Evolutionary conservation across 805 yeast genomes (phyloP), one percentile per base, ranked within the genome.

Genomic region (Schizosaccharomyces osmophilus): DNA sequence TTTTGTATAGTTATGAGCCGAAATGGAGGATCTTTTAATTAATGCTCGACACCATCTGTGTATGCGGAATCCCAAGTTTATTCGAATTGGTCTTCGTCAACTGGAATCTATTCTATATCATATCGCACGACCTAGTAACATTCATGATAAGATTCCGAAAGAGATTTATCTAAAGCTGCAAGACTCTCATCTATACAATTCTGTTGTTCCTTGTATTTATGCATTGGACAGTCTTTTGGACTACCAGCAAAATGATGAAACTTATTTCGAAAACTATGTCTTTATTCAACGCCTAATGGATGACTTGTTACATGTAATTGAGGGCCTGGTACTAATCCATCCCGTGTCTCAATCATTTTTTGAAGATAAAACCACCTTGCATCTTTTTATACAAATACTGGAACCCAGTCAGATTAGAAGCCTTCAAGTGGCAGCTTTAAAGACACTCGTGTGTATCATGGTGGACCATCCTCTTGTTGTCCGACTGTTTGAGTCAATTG

Each of bases 401-500:
- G 29, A 32, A 17, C 36, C 36, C 22, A 19, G 15, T 9, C 57
- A 51, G 57, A 22, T 29, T 24, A 17, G 15, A 24, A 51, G 8
- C 19, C 45, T 57, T 6, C 48, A 57, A 32, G 60, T 57, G 22
- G 63, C 68, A 3, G 69, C 74, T 19, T 73, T 80, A 17, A 75
- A 80, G 8, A 73, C 80, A 0, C 65, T 79, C 24, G 78, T 79
- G 13, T 79, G 79, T 63, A 70, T 77, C 26, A 65, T 80, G 45
- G 75, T 79, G 29, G 73, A 78, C 63, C 73, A 75, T 62, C 73
- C 77, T 45, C 69, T 69, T 22, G 78, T 76, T 65, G 70, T 79
- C 63, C 67, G 84, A 57, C 68, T 69, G 0, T 80, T 80, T 67
- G 84, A 80, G 65, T 65, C 65, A 8, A 67, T 75, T 62, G 66